phyloP scores from a whole-genome alignment of 2,329 filamentous ascomycete species.

The Sphaerulina vaccinii region DNA sequence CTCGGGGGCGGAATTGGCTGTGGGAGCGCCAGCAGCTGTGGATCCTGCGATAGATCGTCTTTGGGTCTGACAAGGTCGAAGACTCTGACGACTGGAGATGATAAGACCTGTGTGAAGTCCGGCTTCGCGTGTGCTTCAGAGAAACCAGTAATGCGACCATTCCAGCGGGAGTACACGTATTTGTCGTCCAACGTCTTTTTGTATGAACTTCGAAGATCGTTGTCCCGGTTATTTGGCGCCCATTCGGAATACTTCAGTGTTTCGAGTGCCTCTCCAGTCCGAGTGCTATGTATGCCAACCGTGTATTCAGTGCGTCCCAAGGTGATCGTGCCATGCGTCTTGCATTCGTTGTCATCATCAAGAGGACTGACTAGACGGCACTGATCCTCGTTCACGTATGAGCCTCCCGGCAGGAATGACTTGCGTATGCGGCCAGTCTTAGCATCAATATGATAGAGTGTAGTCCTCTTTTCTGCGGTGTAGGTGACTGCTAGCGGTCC shows the following conservation, averaged over 20 bases:
- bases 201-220: slow-evolving; percentile 83
- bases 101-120: slow-evolving; percentile 34
- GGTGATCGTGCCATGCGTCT: slow-evolving; percentile 74
- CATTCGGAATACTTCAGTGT: slow-evolving; percentile 93
- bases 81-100: slow-evolving; percentile 34
- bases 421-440: slow-evolving; percentile 78
- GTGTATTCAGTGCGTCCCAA: slow-evolving; percentile 87
- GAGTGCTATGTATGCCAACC: slow-evolving; percentile 75
- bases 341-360: slow-evolving; percentile 66
- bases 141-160: slow-evolving; percentile 72
- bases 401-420: slow-evolving; percentile 75
- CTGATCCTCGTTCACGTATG: slow-evolving; percentile 63
- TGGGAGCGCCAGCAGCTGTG: slow-evolving; percentile 78
- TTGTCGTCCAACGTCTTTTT: slow-evolving; percentile 75
- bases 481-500: slow-evolving; percentile 75
- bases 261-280: slow-evolving; percentile 73
- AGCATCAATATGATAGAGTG: slow-evolving; percentile 84
- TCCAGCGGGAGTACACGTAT: slow-evolving; percentile 83
- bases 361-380: slow-evolving; percentile 69
- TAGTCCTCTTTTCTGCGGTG: slow-evolving; percentile 86
- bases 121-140: slow-evolving; percentile 31
- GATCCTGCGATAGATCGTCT: slow-evolving; percentile 63
- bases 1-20: slow-evolving; percentile 69
- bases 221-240: slow-evolving; percentile 87
- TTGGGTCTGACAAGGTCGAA: slow-evolving; percentile 51